Percentiles rank a stretch among this genome's conserved stretches.
phyloP scores from a whole-genome alignment of 177 flowering plant genomes.

The Tripterygium wilfordii region DNA sequence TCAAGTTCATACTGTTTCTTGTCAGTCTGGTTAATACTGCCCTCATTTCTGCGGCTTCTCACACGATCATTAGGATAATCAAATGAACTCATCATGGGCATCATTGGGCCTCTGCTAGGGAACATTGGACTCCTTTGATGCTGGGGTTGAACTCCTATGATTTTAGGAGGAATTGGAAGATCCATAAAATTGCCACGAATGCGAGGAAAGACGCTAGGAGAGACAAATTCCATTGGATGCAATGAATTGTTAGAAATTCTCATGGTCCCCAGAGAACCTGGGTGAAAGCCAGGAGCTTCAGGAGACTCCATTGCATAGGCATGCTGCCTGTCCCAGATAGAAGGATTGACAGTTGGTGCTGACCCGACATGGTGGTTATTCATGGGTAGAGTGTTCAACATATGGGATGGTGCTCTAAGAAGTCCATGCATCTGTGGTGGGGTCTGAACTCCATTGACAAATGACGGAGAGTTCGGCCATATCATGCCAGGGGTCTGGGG shows the following conservation, averaged over 20 bases:
- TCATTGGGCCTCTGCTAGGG: slow-evolving; percentile 49
- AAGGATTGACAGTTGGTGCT: slow-evolving; percentile 55
- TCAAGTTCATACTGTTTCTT: slow-evolving; percentile 56
- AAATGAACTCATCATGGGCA: slow-evolving; percentile 38
- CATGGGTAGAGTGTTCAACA: slow-evolving; percentile 43
- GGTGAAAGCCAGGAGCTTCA: slow-evolving; percentile 42
- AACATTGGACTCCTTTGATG: slow-evolving; percentile 42
- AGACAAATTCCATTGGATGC: slow-evolving; percentile 48
- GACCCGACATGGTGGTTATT: slow-evolving; percentile 71
- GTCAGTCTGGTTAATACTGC: slow-evolving; percentile 23
- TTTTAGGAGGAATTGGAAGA: slow-evolving; percentile 28
- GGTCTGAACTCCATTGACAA: slow-evolving; percentile 47
- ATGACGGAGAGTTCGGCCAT: slow-evolving; percentile 71
- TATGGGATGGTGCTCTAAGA: slow-evolving; percentile 51
- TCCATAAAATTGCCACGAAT: slow-evolving; percentile 41
- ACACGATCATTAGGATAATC: slow-evolving; percentile 45
- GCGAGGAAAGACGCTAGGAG: slow-evolving; percentile 37
- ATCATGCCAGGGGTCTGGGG: slow-evolving; percentile 47
- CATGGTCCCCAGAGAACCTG: slow-evolving; percentile 52
- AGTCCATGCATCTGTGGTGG: slow-evolving; percentile 42
- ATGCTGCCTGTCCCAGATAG: slow-evolving; percentile 56
- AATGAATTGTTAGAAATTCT: slow-evolving; percentile 35
- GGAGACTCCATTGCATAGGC: slow-evolving; percentile 45
- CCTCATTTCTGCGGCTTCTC: slow-evolving; percentile 61
- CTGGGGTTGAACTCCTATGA: slow-evolving; percentile 31